Conservation (phyloP, 768 basidiomycete species). For the Termitomyces sp. region DNA sequence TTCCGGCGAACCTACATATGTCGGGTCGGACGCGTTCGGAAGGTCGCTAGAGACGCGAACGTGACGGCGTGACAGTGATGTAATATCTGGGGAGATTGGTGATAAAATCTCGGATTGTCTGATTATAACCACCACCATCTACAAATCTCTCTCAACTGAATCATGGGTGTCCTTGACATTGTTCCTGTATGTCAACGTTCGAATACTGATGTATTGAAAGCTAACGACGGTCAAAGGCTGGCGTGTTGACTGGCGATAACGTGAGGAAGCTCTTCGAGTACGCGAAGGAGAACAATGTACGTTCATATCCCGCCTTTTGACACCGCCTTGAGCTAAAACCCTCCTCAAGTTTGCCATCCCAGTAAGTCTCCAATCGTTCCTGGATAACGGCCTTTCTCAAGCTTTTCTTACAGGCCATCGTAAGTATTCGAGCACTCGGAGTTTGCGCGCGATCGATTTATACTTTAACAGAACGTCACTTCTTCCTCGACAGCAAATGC, state of each 20-base stretch:
- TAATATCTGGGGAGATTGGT: background rate
- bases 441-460: conserved; percentile 12
- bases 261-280: conserved; percentile 95
- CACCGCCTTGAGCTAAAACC: conserved; percentile 2
- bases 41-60: background rate
- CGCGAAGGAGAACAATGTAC: conserved; percentile 83
- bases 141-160: conserved; percentile 11
- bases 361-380: conserved; percentile 44
- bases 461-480: conserved; percentile 76
- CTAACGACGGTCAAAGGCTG: conserved; percentile 54
- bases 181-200: conserved; percentile 61
- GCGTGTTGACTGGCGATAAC: conserved; percentile 94
- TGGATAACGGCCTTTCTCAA: conserved; percentile 5
- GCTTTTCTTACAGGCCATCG: conserved; percentile 59
- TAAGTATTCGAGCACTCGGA: conserved; percentile 39
- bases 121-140: conserved; percentile 8
- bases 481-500: conserved; percentile 96
- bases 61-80: conserved; percentile 6
- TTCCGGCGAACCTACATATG: background rate
- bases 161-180: conserved; percentile 81
- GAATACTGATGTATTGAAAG: conserved; percentile 1
- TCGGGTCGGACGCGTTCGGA: conserved; percentile 2
- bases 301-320: conserved; percentile 18
- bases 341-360: conserved; percentile 74
- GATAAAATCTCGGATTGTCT: conserved; percentile 6